Conservation (phyloP, 495 filamentous ascomycete genomes). For the Lepraria neglecta region DNA sequence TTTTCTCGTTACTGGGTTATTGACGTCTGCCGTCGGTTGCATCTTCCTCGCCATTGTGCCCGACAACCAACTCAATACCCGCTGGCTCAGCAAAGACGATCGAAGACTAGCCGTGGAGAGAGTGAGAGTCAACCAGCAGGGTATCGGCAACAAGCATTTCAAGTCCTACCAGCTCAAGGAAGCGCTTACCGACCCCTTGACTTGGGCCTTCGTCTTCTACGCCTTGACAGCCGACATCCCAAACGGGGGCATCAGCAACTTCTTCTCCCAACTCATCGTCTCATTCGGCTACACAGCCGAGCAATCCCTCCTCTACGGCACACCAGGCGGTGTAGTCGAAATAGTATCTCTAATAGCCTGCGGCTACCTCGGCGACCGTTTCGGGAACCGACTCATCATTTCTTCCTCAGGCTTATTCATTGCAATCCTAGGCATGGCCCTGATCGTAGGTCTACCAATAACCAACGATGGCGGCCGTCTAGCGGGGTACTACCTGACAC, state of each 20-base stretch:
- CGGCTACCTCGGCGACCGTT: slow-evolving; percentile 55
- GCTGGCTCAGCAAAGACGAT: slow-evolving; percentile 59
- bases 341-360: slow-evolving; percentile 53
- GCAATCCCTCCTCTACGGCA: slow-evolving; percentile 59
- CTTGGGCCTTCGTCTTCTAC: slow-evolving; percentile 60
- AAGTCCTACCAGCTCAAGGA: slow-evolving; percentile 58
- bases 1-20: slow-evolving; percentile 58
- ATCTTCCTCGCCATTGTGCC: slow-evolving; percentile 59
- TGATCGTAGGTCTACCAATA: slow-evolving; percentile 59
- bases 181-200: slow-evolving; percentile 53
- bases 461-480: slow-evolving; percentile 53
- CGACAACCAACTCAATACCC: slow-evolving; percentile 62
- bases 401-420: slow-evolving; percentile 38
- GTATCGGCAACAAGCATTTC: slow-evolving; percentile 64
- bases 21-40: slow-evolving; percentile 52
- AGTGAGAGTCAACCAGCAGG: slow-evolving; percentile 58
- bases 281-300: slow-evolving; percentile 50
- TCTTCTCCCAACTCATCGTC: slow-evolving; percentile 63
- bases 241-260: slow-evolving; percentile 64
- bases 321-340: slow-evolving; percentile 61
- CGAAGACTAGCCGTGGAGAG: slow-evolving; percentile 54
- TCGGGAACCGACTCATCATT: slow-evolving; percentile 40
- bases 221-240: slow-evolving; percentile 57
- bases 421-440: slow-evolving; percentile 49
- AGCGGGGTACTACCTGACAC: slow-evolving; percentile 59